Evolutionary conservation across 805 yeast species (phyloP).

Genomic region (Phaffomyces antillensis): DNA sequence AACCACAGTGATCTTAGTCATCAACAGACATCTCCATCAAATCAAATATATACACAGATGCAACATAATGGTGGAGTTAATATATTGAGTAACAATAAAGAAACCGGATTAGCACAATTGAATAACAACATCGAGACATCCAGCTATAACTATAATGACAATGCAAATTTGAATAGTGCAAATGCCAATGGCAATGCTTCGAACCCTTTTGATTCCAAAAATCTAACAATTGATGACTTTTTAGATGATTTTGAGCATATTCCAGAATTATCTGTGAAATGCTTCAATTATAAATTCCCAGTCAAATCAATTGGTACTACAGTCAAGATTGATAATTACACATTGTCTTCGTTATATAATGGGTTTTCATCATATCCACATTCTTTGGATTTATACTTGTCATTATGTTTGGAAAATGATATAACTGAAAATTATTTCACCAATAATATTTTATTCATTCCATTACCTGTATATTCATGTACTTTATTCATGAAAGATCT

Average conservation of each 20-base stretch:
- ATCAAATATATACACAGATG: too few relatives aligned
- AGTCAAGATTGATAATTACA: constrained; percentile 11
- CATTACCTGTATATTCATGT: constrained; percentile 17
- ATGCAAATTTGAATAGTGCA: too few relatives aligned
- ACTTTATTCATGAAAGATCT: constrained; percentile 19
- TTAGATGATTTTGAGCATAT: constrained; percentile 20
- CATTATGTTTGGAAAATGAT: constrained; percentile 14
- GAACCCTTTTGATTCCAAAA: neutral
- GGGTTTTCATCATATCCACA: constrained; percentile 17
- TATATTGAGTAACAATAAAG: too few relatives aligned
- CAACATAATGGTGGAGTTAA: too few relatives aligned
- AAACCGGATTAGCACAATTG: too few relatives aligned
- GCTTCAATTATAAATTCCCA: constrained; percentile 7
- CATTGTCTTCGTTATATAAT: constrained; percentile 13
- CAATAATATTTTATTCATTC: constrained; percentile 18
- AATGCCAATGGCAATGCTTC: too few relatives aligned
- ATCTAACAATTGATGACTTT: constrained; percentile 19
- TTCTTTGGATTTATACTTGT: constrained; percentile 16
- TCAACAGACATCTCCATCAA: too few relatives aligned
- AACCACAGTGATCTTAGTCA: too few relatives aligned
- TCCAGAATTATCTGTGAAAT: constrained; percentile 9
- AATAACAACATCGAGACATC: too few relatives aligned
- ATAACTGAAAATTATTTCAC: constrained; percentile 11
- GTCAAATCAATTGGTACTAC: constrained; percentile 15
- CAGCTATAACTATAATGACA: too few relatives aligned